A percentile compares a stretch with the other conserved stretches of the same genome.
phyloP scores from a whole-genome alignment of 169 alveolate species.

The Neospora caninum region DNA sequence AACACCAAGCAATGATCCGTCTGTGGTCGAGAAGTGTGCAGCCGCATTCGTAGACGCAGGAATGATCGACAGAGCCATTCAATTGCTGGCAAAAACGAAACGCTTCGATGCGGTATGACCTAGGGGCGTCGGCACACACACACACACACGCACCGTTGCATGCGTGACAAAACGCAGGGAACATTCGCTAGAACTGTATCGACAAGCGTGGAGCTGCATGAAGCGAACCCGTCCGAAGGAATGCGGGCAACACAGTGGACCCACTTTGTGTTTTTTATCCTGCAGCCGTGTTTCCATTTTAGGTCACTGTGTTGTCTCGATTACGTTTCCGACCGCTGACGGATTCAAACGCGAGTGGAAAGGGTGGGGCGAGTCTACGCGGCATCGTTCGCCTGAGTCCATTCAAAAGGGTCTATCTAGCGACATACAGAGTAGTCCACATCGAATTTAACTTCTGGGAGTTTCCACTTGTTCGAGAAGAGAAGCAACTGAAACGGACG shows the following conservation, averaged over 20 bases:
- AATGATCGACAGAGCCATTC: neutral
- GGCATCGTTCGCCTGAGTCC: neutral
- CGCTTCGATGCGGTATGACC: neutral
- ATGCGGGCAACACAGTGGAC: no score
- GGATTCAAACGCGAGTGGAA: no score
- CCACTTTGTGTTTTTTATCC: no score
- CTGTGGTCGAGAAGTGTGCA: neutral
- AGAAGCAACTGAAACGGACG: no score
- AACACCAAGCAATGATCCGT: neutral
- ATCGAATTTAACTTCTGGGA: neutral
- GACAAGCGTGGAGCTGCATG: no score
- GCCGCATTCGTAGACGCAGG: neutral
- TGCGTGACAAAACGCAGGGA: no score
- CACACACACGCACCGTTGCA: neutral
- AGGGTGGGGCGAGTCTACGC: slow-evolving; percentile 11
- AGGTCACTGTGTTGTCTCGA: no score
- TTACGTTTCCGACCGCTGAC: no score
- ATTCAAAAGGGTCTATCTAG: neutral
- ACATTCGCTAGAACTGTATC: no score
- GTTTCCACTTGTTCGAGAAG: no score
- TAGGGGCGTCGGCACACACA: neutral
- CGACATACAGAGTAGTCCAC: neutral
- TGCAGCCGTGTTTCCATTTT: no score
- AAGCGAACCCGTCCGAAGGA: no score
- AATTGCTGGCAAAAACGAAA: neutral